Percentiles rank a stretch among this genome's conserved stretches.
These are phyloP conservation scores for Salvia rosmarinus DNA, from an alignment of 257 asterid species.

Conservation along the genomic window DNA sequence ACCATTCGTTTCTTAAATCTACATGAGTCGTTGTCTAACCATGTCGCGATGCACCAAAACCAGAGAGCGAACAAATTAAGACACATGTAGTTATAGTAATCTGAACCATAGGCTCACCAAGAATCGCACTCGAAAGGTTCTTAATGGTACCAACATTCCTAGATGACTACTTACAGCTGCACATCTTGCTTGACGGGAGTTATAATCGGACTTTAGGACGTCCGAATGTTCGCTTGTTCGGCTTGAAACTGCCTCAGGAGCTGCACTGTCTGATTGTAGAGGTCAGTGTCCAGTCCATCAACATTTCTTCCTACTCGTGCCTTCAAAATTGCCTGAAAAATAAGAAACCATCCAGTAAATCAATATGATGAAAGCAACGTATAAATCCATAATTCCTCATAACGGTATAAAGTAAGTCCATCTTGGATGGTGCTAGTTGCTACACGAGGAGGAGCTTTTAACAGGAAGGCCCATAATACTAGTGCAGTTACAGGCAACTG, in stretches of 20 bases:
- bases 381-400: background rate
- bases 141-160: background rate
- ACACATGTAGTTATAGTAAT: background rate
- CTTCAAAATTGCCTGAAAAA: slow-evolving; percentile 67
- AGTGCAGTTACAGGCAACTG: background rate
- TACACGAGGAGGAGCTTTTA: too few relatives aligned
- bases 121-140: background rate
- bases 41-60: background rate
- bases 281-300: slow-evolving; percentile 91
- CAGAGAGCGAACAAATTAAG: background rate
- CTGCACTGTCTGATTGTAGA: slow-evolving; percentile 73
- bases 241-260: slow-evolving; percentile 72
- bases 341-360: slow-evolving; percentile 10
- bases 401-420: too few relatives aligned
- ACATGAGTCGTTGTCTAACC: background rate
- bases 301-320: slow-evolving; percentile 95
- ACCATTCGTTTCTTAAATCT: background rate
- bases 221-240: slow-evolving; percentile 46
- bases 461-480: too few relatives aligned
- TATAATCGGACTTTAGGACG: slow-evolving; percentile 27
- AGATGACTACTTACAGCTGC: slow-evolving; percentile 8
- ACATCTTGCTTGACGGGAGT: background rate
- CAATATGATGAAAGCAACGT: background rate
- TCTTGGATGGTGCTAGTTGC: too few relatives aligned
- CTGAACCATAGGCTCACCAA: background rate